Percentiles rank a stretch among this genome's conserved stretches.
These are phyloP conservation scores for Orbilia blumenaviensis DNA, from an alignment of 2,329 filamentous ascomycete species.

Conservation along the genomic window DNA sequence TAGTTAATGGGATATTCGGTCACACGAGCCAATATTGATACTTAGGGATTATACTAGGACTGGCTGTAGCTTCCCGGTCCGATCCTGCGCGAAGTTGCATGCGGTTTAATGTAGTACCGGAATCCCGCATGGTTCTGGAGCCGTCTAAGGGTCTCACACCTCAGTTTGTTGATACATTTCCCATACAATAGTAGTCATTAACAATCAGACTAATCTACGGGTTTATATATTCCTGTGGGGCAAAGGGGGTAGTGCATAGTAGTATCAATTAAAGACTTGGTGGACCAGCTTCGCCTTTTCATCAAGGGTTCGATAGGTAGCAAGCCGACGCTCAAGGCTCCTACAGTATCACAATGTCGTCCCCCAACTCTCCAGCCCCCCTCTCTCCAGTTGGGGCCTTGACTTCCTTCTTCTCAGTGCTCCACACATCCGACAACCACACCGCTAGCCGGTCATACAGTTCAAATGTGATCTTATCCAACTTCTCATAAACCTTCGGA, in stretches of 20 bases:
- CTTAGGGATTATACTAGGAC: not conserved
- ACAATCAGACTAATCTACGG: too few relatives aligned
- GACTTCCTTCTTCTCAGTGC: not conserved
- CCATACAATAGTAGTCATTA: too few relatives aligned
- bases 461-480: slow-evolving; percentile 41
- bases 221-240: not conserved
- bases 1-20: not conserved
- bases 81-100: not conserved
- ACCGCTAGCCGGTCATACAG: slow-evolving; percentile 39
- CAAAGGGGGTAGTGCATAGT: too few relatives aligned
- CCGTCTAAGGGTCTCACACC: not conserved
- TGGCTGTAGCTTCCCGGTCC: not conserved
- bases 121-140: not conserved
- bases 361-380: slow-evolving; percentile 8
- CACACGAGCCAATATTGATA: not conserved
- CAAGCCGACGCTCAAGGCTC: not conserved
- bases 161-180: not conserved
- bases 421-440: slow-evolving; percentile 31
- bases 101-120: not conserved
- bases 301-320: not conserved
- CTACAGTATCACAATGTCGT: slow-evolving; percentile 47
- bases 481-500: slow-evolving; percentile 14
- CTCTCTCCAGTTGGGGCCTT: not conserved
- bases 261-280: too few relatives aligned
- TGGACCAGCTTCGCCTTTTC: too few relatives aligned